Conservation (phyloP, 805 yeast species). For the Saturnispora gosingensis region DNA sequence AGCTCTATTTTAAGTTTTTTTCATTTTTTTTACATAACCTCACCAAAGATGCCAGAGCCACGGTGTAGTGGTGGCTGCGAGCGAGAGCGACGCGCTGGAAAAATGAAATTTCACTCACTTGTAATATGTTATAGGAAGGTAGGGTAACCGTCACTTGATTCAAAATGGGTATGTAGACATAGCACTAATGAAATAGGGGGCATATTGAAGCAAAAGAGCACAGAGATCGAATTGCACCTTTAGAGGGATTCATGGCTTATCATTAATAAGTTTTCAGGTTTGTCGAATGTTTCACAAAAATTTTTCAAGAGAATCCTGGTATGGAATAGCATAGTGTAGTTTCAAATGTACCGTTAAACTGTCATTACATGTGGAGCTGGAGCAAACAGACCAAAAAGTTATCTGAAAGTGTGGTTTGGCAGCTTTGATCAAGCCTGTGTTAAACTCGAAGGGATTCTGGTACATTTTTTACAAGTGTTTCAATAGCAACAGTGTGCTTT, state of each 20-base stretch:
- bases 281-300: background rate
- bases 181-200: background rate
- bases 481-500: background rate
- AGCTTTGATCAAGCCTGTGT: too few relatives aligned
- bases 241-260: background rate
- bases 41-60: background rate
- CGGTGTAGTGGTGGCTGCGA: background rate
- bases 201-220: background rate
- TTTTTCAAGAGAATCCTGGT: background rate
- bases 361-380: too few relatives aligned
- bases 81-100: background rate
- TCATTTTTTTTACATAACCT: background rate
- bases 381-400: too few relatives aligned
- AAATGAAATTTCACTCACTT: background rate
- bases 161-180: background rate
- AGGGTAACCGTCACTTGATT: constrained; percentile 3
- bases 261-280: too few relatives aligned
- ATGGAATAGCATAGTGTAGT: too few relatives aligned
- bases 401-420: too few relatives aligned
- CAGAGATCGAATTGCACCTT: background rate
- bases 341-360: too few relatives aligned
- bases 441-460: too few relatives aligned
- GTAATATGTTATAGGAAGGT: background rate
- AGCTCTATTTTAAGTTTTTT: background rate
- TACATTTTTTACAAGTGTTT: too few relatives aligned